Conservation (phyloP, 257 asterid genomes). For the Nicotiana noctiflora region DNA sequence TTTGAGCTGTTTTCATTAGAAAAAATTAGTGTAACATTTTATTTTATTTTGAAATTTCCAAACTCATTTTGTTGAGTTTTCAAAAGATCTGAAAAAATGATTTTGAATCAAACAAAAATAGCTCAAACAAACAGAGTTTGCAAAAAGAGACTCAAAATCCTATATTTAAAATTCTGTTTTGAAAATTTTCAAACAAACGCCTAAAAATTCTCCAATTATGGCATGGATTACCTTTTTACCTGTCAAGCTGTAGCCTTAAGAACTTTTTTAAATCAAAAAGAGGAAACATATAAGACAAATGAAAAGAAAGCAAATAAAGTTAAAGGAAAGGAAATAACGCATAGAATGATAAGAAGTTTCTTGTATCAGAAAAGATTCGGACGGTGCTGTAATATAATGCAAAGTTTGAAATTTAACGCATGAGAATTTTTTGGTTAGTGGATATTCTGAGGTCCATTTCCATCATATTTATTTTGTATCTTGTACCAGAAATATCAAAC, state of each 20-base stretch:
- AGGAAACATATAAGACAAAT: neutral
- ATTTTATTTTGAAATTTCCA: no score
- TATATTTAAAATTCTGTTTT: neutral
- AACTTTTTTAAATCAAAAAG: neutral
- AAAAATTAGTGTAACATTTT: neutral
- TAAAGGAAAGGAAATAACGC: neutral
- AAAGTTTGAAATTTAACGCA: neutral
- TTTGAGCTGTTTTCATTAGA: neutral
- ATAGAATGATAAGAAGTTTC: neutral
- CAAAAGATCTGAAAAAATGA: neutral
- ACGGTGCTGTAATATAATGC: neutral
- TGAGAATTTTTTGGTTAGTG: neutral
- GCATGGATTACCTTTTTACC: neutral
- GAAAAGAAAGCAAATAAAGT: neutral
- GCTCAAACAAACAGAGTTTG: neutral
- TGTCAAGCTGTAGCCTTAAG: neutral
- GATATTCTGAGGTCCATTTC: neutral
- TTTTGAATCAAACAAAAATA: neutral
- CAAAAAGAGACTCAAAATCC: neutral
- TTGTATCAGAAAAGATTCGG: neutral
- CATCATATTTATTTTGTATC: neutral
- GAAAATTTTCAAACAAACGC: neutral
- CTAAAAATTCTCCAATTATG: neutral
- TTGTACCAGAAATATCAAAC: neutral
- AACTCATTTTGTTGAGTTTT: neutral